A percentile compares a stretch with the other conserved stretches of the same genome.
Evolutionary conservation across 306 rosid genomes (phyloP).

Genomic region (Elaeagnus macrophylla): DNA sequence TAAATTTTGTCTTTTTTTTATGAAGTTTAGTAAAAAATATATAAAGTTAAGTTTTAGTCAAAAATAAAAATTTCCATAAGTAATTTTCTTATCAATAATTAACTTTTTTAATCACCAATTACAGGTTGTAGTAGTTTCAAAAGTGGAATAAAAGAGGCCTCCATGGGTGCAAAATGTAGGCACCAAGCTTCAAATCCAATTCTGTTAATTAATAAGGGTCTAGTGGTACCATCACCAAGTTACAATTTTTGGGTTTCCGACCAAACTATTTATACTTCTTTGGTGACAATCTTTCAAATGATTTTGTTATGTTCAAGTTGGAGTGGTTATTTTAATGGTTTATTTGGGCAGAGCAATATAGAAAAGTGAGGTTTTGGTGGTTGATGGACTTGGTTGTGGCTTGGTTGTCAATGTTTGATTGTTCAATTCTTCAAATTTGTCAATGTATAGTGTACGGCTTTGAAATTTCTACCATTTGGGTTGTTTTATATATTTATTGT

Average conservation of each 20-base stretch:
- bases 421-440: background rate
- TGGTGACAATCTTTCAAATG: slow-evolving; percentile 45
- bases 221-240: slow-evolving; percentile 20
- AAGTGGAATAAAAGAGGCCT: slow-evolving; percentile 61
- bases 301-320: slow-evolving; percentile 24
- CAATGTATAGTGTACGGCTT: slow-evolving; percentile 9
- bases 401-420: background rate
- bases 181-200: slow-evolving; percentile 39
- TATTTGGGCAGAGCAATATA: background rate
- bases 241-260: slow-evolving; percentile 28
- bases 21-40: no score
- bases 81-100: background rate
- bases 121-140: slow-evolving; percentile 66
- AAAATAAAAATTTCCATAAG: no score
- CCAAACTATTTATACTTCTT: slow-evolving; percentile 30
- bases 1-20: no score
- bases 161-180: slow-evolving; percentile 30
- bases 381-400: background rate
- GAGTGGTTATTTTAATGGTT: slow-evolving; percentile 1
- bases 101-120: background rate
- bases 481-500: slow-evolving; percentile 8
- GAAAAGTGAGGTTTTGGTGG: background rate
- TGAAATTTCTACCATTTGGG: slow-evolving; percentile 7
- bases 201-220: slow-evolving; percentile 56
- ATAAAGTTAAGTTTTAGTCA: no score